These are phyloP conservation scores for Ligustrum vulgare DNA, from an alignment of 257 asterid species.

Conservation along the genomic window DNA sequence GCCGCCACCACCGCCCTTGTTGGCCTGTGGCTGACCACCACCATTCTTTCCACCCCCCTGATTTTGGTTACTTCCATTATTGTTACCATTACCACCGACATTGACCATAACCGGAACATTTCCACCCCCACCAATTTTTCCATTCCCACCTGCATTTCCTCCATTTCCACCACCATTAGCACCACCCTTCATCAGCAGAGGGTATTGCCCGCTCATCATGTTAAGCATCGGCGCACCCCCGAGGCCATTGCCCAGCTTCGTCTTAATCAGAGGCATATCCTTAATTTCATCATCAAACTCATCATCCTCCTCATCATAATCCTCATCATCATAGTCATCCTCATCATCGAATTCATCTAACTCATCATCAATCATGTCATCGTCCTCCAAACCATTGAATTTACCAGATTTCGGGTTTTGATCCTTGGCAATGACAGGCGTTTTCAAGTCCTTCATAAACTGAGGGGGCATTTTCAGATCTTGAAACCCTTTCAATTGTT, in stretches of 20 bases:
- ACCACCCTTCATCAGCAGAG: slow-evolving; percentile 24
- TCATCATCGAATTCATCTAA: slow-evolving; percentile 20
- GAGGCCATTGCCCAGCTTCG: slow-evolving; percentile 29
- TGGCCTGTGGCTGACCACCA: slow-evolving; percentile 37
- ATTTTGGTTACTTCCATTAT: slow-evolving; percentile 29
- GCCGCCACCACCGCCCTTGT: slow-evolving; percentile 13
- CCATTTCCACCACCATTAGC: slow-evolving; percentile 25
- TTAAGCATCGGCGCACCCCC: slow-evolving; percentile 28
- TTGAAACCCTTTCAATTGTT: slow-evolving; percentile 29
- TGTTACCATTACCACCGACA: slow-evolving; percentile 29
- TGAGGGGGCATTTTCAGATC: slow-evolving; percentile 32
- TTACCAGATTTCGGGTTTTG: slow-evolving; percentile 35
- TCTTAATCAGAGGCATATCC: slow-evolving; percentile 23
- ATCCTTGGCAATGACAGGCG: slow-evolving; percentile 20
- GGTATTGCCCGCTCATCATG: slow-evolving; percentile 26
- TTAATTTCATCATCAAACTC: slow-evolving; percentile 38
- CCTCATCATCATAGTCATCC: slow-evolving; percentile 13
- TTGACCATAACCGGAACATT: slow-evolving; percentile 38
- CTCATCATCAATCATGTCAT: slow-evolving; percentile 34
- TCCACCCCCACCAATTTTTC: background rate
- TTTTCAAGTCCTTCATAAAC: slow-evolving; percentile 29
- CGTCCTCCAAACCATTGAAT: slow-evolving; percentile 21
- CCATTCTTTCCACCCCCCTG: slow-evolving; percentile 40
- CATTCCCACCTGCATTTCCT: slow-evolving; percentile 21
- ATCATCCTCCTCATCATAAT: slow-evolving; percentile 23